These are phyloP conservation scores for Anthostomella pinea DNA, from an alignment of 2,329 filamentous ascomycete species.

Conservation along the genomic window DNA sequence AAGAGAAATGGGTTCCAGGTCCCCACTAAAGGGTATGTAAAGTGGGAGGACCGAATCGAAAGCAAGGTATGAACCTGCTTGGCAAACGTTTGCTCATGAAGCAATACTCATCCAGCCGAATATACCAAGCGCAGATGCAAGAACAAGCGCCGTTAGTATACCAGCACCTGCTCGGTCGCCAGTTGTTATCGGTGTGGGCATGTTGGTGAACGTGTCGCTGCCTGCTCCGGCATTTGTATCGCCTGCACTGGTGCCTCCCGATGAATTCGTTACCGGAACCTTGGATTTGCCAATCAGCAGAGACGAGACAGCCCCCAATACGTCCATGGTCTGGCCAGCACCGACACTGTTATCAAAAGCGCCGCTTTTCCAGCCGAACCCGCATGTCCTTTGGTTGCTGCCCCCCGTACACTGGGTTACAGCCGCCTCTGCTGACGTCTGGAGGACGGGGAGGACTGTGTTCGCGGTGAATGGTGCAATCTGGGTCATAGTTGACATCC, in stretches of 20 bases:
- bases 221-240: slow-evolving; percentile 41
- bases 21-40: too few species aligned
- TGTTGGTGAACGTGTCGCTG: slow-evolving; percentile 33
- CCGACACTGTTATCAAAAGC: slow-evolving; percentile 53
- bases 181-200: slow-evolving; percentile 37
- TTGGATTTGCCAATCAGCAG: slow-evolving; percentile 44
- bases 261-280: slow-evolving; percentile 42
- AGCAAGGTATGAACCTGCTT: too few species aligned
- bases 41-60: too few species aligned
- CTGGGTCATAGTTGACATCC: slow-evolving; percentile 42
- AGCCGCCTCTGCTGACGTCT: slow-evolving; percentile 39
- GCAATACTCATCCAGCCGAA: slow-evolving; percentile 48
- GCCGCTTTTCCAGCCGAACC: slow-evolving; percentile 45
- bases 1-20: too few species aligned
- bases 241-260: slow-evolving; percentile 51
- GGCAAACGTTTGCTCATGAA: too few species aligned
- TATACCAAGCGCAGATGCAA: slow-evolving; percentile 38
- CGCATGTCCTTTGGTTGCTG: slow-evolving; percentile 42
- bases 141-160: slow-evolving; percentile 45
- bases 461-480: slow-evolving; percentile 38
- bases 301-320: slow-evolving; percentile 52
- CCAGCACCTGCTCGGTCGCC: slow-evolving; percentile 47
- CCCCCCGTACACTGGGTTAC: slow-evolving; percentile 35
- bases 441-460: slow-evolving; percentile 35
- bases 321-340: slow-evolving; percentile 60